Base-by-base conservation (phyloP, 257 asterid genomes). In the Leonotis leonurus region DNA sequence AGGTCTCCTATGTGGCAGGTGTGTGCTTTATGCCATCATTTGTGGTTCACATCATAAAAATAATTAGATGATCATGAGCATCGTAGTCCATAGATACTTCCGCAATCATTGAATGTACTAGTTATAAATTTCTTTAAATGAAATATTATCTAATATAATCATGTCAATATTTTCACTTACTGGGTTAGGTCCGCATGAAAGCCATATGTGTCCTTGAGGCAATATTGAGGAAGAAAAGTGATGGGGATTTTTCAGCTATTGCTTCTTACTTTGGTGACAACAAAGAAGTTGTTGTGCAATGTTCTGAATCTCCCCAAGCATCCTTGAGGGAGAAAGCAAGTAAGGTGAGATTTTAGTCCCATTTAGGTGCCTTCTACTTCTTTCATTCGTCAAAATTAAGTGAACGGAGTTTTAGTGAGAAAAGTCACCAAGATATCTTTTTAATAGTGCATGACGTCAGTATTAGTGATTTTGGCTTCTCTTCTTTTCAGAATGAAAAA, bases 1-100 rank as follows among this genome's bases (percentile, higher is more conserved):
- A 84, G 70, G 76, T 89, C 97, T 49, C 94, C 93, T 35, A 74
- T 73, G 80, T 92, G 99, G 99, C 99, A 92, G 97, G 99, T 88
- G 66, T 69, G 71, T 55, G 56, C 62, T 67, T 63, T 60, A 10
- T 40, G 61, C 50, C 29, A 17, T 55, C 4, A 8, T 17, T 48
- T 30, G 26, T 30, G 29, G 60, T 30, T 16, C 21, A 7, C 12
- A n/a, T 52, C 29, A 27, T 52, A 14, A 27, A 12, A 52, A 27
- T 6, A 53, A 27, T 53, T 49, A 7, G 41, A 29, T 53, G 41
- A 53, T 8, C 25, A 29, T 16, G 26, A 16, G 7, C 3, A 2
- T 16, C 8, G 16, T 14, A n/a, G n/a, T n/a, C n/a, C n/a, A n/a
- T n/a, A n/a, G 22, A 52, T 27, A n/a, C 60, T 55, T 30, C 30